phyloP scores from a whole-genome alignment of 2,329 filamentous ascomycete genomes.

The Curvularia verruculosa region DNA sequence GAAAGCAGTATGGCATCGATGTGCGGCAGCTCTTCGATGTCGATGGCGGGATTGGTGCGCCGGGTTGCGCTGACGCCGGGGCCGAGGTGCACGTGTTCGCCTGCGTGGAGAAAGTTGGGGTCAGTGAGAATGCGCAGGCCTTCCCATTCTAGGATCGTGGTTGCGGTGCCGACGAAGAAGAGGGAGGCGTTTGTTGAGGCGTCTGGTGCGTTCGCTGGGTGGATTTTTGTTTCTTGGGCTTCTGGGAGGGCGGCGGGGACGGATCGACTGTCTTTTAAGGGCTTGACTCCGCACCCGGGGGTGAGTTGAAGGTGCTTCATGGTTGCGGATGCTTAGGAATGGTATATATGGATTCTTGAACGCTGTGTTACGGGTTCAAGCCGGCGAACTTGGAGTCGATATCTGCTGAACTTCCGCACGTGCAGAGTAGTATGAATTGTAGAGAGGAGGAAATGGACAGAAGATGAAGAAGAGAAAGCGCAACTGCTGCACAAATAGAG shows the following conservation, averaged over 20 bases:
- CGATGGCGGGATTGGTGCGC: constrained; percentile 64
- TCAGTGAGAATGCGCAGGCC: constrained; percentile 62
- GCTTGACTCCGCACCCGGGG: constrained; percentile 44
- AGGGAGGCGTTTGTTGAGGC: constrained; percentile 53
- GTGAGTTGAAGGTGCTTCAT: constrained; percentile 54
- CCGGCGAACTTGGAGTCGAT: neutral
- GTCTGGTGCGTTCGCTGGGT: constrained; percentile 48
- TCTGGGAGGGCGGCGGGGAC: constrained; percentile 48
- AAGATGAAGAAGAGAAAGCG: constrained; percentile 1
- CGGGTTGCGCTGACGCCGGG: constrained; percentile 64
- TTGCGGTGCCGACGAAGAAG: constrained; percentile 64
- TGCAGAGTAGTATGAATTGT: neutral
- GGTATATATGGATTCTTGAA: constrained; percentile 1
- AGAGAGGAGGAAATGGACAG: neutral
- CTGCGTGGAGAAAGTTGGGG: constrained; percentile 64
- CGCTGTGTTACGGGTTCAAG: neutral
- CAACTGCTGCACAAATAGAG: neutral
- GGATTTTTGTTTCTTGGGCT: constrained; percentile 54
- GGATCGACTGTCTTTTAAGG: constrained; percentile 48
- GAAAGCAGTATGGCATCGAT: constrained; percentile 66
- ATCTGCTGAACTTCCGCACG: neutral
- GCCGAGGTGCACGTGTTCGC: constrained; percentile 70
- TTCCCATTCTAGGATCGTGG: constrained; percentile 62
- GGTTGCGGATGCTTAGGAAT: constrained; percentile 8
- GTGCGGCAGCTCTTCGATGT: constrained; percentile 64